These are phyloP conservation scores for Cajanus cajan DNA, from an alignment of 306 rosid genomes.

Conservation along the genomic window DNA sequence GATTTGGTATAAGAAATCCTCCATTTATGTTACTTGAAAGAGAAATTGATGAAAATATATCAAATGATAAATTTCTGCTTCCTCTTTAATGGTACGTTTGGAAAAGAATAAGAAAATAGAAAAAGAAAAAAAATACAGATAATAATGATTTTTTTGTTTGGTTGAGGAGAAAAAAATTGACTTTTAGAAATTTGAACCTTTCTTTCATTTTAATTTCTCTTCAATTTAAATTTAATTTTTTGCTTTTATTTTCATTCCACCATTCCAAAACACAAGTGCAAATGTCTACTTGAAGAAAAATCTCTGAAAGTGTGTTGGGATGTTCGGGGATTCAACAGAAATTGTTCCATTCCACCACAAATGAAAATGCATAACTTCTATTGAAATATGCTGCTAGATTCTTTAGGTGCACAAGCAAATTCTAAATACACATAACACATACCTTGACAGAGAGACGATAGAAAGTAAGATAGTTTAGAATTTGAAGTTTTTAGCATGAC, in stretches of 20 bases:
- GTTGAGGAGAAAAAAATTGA: neutral
- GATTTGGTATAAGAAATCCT: neutral
- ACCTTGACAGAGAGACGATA: neutral
- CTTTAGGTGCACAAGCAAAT: neutral
- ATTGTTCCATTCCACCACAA: neutral
- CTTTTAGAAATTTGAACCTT: neutral
- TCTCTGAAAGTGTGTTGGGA: slow-evolving; percentile 5
- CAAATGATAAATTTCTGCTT: slow-evolving; percentile 22
- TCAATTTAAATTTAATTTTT: neutral
- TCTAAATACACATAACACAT: neutral
- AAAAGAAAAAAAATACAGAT: neutral
- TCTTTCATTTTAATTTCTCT: neutral
- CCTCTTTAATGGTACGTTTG: neutral
- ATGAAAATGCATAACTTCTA: neutral
- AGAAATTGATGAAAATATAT: slow-evolving; percentile 20
- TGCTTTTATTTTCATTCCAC: neutral
- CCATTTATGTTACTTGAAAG: neutral
- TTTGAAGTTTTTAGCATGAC: slow-evolving; percentile 3
- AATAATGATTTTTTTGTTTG: neutral
- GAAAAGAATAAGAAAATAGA: neutral
- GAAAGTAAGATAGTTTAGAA: neutral
- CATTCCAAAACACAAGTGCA: neutral
- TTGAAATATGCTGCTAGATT: slow-evolving; percentile 5
- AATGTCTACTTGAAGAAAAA: neutral
- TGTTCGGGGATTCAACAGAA: neutral